Percentiles rank a stretch among this genome's conserved stretches.
phyloP scores from a whole-genome alignment of 2,329 filamentous ascomycete genomes.

The Didymosphaeria variabile region DNA sequence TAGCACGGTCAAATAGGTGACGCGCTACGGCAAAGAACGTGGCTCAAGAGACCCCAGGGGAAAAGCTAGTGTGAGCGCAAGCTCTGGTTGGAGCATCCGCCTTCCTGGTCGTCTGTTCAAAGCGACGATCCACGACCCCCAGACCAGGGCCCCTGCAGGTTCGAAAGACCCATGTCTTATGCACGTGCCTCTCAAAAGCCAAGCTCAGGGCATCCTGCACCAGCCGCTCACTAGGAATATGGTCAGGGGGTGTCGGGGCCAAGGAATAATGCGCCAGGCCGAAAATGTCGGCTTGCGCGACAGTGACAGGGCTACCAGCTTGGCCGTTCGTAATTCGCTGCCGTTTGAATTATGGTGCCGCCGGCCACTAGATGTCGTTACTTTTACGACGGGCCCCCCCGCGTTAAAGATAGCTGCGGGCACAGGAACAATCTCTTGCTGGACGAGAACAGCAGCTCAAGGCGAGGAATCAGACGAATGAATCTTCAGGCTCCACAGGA shows the following conservation, averaged over 20 bases:
- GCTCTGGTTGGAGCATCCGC: conserved; percentile 42
- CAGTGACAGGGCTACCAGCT: conserved; percentile 13
- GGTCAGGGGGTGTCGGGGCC: conserved; percentile 37
- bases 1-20: conserved; percentile 39
- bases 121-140: conserved; percentile 41
- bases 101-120: conserved; percentile 30
- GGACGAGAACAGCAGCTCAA: not conserved
- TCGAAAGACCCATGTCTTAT: conserved; percentile 29
- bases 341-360: conserved; percentile 15
- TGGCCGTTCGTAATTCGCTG: conserved; percentile 29
- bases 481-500: not conserved
- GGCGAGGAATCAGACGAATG: not conserved
- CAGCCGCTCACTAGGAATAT: conserved; percentile 26
- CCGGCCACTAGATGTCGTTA: conserved; percentile 1
- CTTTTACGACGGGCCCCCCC: not conserved
- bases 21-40: conserved; percentile 35
- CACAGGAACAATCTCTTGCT: not conserved
- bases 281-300: conserved; percentile 24
- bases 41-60: conserved; percentile 32
- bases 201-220: conserved; percentile 34
- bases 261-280: conserved; percentile 40
- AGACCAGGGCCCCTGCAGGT: conserved; percentile 37
- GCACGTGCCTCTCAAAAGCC: conserved; percentile 30
- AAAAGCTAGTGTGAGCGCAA: conserved; percentile 34
- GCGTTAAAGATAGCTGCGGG: not conserved